Evolutionary conservation across 2,329 filamentous ascomycete genomes (phyloP).

Genomic region (Aureobasidium subglaciale): DNA sequence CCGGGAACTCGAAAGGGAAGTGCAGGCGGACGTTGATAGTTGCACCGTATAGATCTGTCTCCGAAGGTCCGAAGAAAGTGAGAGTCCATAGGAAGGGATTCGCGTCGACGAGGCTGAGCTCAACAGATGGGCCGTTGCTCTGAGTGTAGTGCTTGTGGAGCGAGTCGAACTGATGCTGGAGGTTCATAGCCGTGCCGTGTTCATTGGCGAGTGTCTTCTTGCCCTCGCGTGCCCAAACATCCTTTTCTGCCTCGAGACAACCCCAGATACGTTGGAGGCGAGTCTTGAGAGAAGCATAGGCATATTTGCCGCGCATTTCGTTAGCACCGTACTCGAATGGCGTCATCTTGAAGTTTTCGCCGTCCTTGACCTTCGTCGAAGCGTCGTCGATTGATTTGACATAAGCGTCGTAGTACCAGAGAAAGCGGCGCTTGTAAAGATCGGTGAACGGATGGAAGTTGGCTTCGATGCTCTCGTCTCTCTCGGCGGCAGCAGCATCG

Average conservation of each 20-base stretch:
- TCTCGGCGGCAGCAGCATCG: slow-evolving; percentile 24
- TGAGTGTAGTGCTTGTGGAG: slow-evolving; percentile 67
- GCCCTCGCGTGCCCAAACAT: slow-evolving; percentile 65
- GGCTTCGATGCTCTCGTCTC: slow-evolving; percentile 41
- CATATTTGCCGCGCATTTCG: slow-evolving; percentile 77
- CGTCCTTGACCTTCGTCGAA: slow-evolving; percentile 53
- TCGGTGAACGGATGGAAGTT: slow-evolving; percentile 84
- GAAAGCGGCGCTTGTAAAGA: slow-evolving; percentile 79
- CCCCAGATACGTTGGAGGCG: slow-evolving; percentile 63
- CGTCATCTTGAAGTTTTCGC: slow-evolving; percentile 66
- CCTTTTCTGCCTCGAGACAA: slow-evolving; percentile 64
- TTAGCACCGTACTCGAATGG: slow-evolving; percentile 77
- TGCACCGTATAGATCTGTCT: slow-evolving; percentile 89
- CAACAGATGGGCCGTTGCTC: slow-evolving; percentile 59
- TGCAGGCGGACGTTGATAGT: slow-evolving; percentile 74
- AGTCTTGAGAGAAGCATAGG: slow-evolving; percentile 66
- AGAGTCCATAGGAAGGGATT: slow-evolving; percentile 88
- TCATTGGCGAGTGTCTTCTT: slow-evolving; percentile 46
- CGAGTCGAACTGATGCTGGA: slow-evolving; percentile 79
- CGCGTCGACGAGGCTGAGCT: slow-evolving; percentile 65
- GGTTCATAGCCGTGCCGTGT: slow-evolving; percentile 64
- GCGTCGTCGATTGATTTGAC: slow-evolving; percentile 62
- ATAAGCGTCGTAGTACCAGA: slow-evolving; percentile 95
- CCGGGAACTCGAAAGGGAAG: slow-evolving; percentile 79
- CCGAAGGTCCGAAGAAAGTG: slow-evolving; percentile 83